Conservation (phyloP, 176 grass and related monocot species). For the Carex myosuroides region DNA sequence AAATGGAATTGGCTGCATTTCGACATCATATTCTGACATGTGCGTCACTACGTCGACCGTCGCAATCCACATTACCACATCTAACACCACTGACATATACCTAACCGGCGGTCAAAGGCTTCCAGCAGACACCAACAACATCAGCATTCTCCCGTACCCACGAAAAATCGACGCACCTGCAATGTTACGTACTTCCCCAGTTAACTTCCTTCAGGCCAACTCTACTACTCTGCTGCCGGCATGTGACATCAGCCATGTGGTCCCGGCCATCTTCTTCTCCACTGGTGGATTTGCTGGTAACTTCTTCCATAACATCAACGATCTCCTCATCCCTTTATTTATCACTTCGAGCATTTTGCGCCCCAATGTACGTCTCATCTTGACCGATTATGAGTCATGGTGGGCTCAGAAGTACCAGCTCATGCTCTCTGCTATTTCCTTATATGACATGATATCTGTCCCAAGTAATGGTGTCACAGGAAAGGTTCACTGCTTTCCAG, state of each 20-base stretch:
- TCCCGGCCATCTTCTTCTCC: slow-evolving; percentile 57
- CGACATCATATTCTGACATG: slow-evolving; percentile 8
- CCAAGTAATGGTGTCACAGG: slow-evolving; percentile 11
- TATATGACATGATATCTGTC: slow-evolving; percentile 37
- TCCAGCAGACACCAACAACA: background rate
- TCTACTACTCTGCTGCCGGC: background rate
- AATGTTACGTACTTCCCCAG: slow-evolving; percentile 10
- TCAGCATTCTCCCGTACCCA: slow-evolving; percentile 10
- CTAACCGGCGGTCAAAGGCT: slow-evolving; percentile 9
- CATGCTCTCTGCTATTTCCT: slow-evolving; percentile 34
- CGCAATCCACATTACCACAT: background rate
- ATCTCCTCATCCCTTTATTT: slow-evolving; percentile 61
- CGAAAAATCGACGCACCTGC: slow-evolving; percentile 3
- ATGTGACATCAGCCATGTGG: slow-evolving; percentile 39
- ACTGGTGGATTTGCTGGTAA: slow-evolving; percentile 56
- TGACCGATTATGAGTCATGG: slow-evolving; percentile 45
- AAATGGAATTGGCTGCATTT: slow-evolving; percentile 9
- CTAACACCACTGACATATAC: background rate
- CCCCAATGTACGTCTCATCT: slow-evolving; percentile 40
- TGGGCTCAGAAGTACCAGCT: slow-evolving; percentile 52
- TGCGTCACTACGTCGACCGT: slow-evolving; percentile 1
- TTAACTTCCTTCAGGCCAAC: background rate
- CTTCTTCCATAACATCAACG: slow-evolving; percentile 61
- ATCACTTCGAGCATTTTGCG: slow-evolving; percentile 48
- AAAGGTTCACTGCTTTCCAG: slow-evolving; percentile 57